These are phyloP conservation scores for Tetradesmus lagerheimii DNA, from an alignment of 139 green algal genomes.

Conservation along the genomic window DNA sequence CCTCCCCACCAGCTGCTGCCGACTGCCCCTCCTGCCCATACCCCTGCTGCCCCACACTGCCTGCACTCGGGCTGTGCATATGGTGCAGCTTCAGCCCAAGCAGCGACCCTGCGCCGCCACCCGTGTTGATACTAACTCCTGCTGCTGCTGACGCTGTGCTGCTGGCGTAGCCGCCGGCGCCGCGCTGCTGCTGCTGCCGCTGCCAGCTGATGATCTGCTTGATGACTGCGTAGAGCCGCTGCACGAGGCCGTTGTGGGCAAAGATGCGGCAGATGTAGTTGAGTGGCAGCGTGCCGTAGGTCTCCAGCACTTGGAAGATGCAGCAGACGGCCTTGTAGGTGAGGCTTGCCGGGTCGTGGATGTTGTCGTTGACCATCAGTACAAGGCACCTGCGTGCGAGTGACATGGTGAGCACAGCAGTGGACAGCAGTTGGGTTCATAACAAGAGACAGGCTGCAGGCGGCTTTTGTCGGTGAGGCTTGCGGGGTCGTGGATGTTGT, in stretches of 20 bases:
- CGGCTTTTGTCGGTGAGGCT: constrained; percentile 49
- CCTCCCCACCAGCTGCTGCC: background rate
- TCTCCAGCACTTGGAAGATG: constrained; percentile 73
- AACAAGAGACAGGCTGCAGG: constrained; percentile 58
- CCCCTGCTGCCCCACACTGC: background rate
- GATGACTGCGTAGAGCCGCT: constrained; percentile 69
- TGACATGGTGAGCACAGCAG: too few species aligned
- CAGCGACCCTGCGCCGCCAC: background rate
- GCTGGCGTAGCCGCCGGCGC: background rate
- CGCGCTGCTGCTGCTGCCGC: constrained; percentile 24
- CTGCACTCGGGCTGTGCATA: constrained; percentile 2
- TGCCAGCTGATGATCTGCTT: constrained; percentile 52
- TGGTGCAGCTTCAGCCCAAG: constrained; percentile 20
- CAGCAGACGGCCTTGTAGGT: constrained; percentile 59
- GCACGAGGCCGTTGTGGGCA: constrained; percentile 62
- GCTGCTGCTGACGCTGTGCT: background rate
- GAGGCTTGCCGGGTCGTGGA: constrained; percentile 50
- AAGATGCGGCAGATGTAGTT: constrained; percentile 81
- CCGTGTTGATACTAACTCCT: background rate
- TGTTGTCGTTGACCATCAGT: constrained; percentile 48
- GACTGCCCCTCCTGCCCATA: background rate
- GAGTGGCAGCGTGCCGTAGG: constrained; percentile 59
- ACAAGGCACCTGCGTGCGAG: constrained; percentile 22
- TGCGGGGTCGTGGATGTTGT: constrained; percentile 47
- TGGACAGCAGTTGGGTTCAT: background rate